Evolutionary conservation across 2,329 filamentous ascomycete genomes (phyloP).

Genomic region (Colletotrichum lentis): DNA sequence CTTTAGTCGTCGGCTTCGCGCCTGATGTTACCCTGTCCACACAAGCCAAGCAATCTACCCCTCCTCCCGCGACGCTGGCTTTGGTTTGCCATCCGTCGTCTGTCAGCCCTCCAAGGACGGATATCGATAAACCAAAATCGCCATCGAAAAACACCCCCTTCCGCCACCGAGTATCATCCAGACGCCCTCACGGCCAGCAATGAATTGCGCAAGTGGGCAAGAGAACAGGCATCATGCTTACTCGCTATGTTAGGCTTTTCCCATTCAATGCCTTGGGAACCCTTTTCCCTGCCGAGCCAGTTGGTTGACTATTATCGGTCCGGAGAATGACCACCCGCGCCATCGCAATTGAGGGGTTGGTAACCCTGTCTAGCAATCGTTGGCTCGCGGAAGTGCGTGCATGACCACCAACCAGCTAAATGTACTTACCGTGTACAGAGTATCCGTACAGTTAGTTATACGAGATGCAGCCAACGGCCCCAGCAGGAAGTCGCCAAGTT

Average conservation of each 20-base stretch:
- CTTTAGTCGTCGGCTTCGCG: conserved; percentile 12
- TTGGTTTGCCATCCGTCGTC: background rate
- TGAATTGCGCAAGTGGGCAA: background rate
- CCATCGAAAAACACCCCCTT: conserved; percentile 6
- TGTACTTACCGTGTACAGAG: too few species aligned
- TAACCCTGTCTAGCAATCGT: background rate
- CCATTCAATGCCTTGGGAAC: conserved; percentile 1
- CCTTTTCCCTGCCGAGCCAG: background rate
- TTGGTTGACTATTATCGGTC: background rate
- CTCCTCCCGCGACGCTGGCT: conserved; percentile 22
- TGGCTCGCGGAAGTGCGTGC: conserved; percentile 1
- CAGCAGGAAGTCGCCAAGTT: background rate
- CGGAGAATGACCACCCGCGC: conserved; percentile 18
- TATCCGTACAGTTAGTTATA: too few species aligned
- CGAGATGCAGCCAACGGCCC: background rate
- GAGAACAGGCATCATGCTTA: conserved; percentile 18
- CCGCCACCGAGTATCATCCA: conserved; percentile 23
- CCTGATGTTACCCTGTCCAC: conserved; percentile 22
- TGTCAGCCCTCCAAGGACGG: background rate
- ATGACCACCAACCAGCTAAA: background rate
- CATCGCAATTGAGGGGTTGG: background rate
- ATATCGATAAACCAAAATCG: conserved; percentile 17
- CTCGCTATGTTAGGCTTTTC: conserved; percentile 5
- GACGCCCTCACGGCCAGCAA: conserved; percentile 2
- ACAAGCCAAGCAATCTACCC: conserved; percentile 24